These are phyloP conservation scores for Piloderma croceum DNA, from an alignment of 768 basidiomycete genomes.

Conservation along the genomic window DNA sequence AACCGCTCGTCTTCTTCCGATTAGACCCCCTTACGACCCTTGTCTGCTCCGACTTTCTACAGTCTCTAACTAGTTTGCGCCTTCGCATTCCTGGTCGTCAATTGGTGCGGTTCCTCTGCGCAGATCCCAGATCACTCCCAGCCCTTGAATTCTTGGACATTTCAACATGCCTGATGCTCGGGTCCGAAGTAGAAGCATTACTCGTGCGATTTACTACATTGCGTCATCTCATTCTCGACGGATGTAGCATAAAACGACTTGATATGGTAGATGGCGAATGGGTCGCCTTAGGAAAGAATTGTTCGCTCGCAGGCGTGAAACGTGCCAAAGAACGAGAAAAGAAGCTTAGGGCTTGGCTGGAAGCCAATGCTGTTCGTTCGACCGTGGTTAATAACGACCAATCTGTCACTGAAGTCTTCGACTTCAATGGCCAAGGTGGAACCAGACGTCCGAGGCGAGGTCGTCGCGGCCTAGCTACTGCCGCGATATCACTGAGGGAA, in stretches of 20 bases:
- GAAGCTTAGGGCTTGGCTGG: conserved; percentile 47
- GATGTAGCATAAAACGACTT: conserved; percentile 49
- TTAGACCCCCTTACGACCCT: conserved; percentile 49
- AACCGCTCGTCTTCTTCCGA: conserved; percentile 83
- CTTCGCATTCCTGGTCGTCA: conserved; percentile 70
- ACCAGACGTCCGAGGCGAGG: conserved; percentile 34
- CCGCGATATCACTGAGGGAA: conserved; percentile 56
- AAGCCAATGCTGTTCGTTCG: conserved; percentile 20
- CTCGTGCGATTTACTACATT: conserved; percentile 46
- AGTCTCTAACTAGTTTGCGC: conserved; percentile 48
- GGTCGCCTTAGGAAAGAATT: conserved; percentile 52
- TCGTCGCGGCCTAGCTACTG: conserved; percentile 57
- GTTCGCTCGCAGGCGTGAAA: conserved; percentile 56
- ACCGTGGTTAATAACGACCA: neutral
- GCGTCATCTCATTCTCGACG: conserved; percentile 66
- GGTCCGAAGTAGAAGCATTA: conserved; percentile 49
- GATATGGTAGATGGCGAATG: conserved; percentile 51
- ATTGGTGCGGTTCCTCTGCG: conserved; percentile 38
- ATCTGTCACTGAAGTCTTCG: neutral
- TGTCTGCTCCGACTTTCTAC: conserved; percentile 37
- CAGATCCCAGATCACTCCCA: conserved; percentile 33
- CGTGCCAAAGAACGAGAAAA: conserved; percentile 66
- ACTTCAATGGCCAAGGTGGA: neutral
- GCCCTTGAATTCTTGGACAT: conserved; percentile 64
- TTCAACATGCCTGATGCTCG: conserved; percentile 58